A percentile compares a stretch with the other conserved stretches of the same genome.
These are phyloP conservation scores for Tulasnella sp. DNA, from an alignment of 768 basidiomycete species.

Conservation along the genomic window DNA sequence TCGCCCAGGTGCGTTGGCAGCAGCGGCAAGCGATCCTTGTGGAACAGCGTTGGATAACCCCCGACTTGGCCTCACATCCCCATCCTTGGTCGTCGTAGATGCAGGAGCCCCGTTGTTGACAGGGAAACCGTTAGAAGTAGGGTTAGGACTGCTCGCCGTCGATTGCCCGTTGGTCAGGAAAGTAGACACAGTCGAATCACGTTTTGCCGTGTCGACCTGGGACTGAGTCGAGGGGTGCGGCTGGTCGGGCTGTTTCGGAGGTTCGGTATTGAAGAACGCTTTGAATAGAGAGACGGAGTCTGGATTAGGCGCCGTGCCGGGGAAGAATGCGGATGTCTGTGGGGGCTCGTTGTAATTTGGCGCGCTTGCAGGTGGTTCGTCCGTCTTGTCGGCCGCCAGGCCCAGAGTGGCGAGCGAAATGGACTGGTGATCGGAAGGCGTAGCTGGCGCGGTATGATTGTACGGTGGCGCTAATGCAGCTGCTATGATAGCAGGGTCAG, in stretches of 20 bases:
- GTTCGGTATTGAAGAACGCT: slow-evolving; percentile 5
- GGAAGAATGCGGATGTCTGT: too few species aligned
- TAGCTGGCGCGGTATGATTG: background rate
- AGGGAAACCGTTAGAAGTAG: background rate
- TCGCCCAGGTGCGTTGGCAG: slow-evolving; percentile 1
- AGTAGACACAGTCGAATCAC: background rate
- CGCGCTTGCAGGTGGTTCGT: background rate
- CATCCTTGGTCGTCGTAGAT: background rate
- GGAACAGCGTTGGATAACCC: background rate
- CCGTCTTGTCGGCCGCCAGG: background rate
- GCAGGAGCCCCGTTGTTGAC: background rate
- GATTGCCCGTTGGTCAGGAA: background rate
- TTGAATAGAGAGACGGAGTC: slow-evolving; percentile 6
- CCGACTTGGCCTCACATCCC: background rate
- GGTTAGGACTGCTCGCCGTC: background rate
- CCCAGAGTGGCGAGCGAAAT: background rate
- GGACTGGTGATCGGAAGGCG: background rate
- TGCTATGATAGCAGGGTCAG: slow-evolving; percentile 16
- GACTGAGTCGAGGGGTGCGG: background rate
- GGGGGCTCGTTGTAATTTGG: too few species aligned
- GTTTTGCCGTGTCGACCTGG: too few species aligned
- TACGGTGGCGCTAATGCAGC: background rate
- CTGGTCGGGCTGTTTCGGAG: background rate
- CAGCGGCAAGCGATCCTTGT: background rate
- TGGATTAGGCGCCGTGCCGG: background rate